phyloP scores from a whole-genome alignment of 768 basidiomycete species.

The Auriscalpium vulgare region DNA sequence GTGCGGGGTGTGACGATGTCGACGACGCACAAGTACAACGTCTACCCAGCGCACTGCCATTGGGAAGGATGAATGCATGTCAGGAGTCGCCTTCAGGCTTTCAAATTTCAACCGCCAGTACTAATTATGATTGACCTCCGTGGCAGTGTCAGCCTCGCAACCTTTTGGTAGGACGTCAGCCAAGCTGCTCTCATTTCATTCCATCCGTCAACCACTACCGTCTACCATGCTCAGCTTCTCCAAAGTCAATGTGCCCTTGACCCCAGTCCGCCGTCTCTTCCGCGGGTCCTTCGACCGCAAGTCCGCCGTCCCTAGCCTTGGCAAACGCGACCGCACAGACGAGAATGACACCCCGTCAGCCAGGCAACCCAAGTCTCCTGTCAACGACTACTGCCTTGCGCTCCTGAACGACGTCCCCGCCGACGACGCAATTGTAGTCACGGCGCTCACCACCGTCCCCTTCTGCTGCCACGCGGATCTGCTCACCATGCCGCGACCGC shows the following conservation, averaged over 20 bases:
- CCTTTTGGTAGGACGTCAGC: no score
- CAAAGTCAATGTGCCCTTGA: conserved; percentile 16
- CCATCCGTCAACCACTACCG: no score
- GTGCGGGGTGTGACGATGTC: no score
- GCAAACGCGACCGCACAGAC: conserved; percentile 20
- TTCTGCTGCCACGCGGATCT: conserved; percentile 75
- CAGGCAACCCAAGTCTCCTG: background rate
- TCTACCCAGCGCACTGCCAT: no score
- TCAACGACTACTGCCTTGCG: conserved; percentile 33
- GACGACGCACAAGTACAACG: no score
- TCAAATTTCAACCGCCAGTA: no score
- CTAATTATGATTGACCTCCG: no score
- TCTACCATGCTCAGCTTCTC: conserved; percentile 5
- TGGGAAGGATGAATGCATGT: no score
- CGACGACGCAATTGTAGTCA: conserved; percentile 55
- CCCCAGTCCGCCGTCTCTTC: conserved; percentile 34
- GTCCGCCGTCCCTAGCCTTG: conserved; percentile 14
- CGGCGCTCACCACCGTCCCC: conserved; percentile 46
- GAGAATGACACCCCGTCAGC: conserved; percentile 7
- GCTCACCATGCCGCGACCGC: conserved; percentile 47
- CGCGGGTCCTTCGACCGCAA: conserved; percentile 31
- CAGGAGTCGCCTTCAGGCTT: no score
- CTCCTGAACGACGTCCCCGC: conserved; percentile 50
- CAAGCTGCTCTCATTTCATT: no score
- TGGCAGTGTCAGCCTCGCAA: no score